Percentiles rank a stretch among this genome's conserved stretches.
These are phyloP conservation scores for Emmonsia crescens DNA, from an alignment of 2,329 filamentous ascomycete genomes.

Conservation along the genomic window DNA sequence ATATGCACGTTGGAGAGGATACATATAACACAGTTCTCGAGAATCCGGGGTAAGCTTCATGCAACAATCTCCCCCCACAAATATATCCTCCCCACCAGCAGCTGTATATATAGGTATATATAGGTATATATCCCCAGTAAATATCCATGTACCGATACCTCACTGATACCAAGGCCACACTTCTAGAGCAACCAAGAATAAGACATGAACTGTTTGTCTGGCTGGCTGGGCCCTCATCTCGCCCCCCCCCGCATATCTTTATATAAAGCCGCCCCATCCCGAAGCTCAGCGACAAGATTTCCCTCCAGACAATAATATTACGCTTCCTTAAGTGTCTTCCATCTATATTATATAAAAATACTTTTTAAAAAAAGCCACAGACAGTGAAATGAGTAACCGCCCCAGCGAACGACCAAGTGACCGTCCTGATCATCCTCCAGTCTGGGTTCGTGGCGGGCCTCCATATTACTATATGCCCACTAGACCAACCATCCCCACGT, in stretches of 20 bases:
- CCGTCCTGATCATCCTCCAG: slow-evolving; percentile 12
- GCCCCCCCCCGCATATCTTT: not conserved
- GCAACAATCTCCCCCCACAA: not conserved
- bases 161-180: not conserved
- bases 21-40: too few relatives aligned
- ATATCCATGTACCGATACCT: not conserved
- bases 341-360: not conserved
- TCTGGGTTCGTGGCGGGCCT: slow-evolving; percentile 14
- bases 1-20: too few relatives aligned
- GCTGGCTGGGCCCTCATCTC: not conserved
- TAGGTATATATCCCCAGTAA: too few relatives aligned
- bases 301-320: not conserved
- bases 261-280: not conserved
- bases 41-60: not conserved
- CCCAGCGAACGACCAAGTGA: slow-evolving; percentile 11
- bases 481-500: not conserved
- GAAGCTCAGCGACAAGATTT: not conserved
- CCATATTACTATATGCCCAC: slow-evolving; percentile 10
- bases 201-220: not conserved
- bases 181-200: not conserved
- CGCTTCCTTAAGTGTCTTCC: not conserved
- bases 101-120: too few relatives aligned
- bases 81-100: too few relatives aligned
- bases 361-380: not conserved
- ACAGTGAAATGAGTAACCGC: slow-evolving; percentile 7